Evolutionary conservation across 1,139 yeast genomes (phyloP), one percentile per base, ranked within the genome.

Genomic region (Taphrina communis): DNA sequence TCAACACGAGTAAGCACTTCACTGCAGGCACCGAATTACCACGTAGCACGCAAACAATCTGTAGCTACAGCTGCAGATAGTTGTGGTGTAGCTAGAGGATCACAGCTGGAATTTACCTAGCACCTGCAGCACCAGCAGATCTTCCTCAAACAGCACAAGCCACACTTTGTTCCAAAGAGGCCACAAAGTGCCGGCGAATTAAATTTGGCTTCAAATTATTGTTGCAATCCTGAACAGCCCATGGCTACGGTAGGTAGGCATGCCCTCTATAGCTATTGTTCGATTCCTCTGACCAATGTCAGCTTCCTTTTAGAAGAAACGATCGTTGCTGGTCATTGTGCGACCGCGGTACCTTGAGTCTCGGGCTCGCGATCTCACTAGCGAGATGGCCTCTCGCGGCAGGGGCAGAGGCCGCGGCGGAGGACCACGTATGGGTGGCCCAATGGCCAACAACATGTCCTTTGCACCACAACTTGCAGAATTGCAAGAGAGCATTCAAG

Each of bases 401-500:
- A 42, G 67, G 44, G 67, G 67, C 12, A 48, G 67, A 36, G 67
- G 67, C 39, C 67, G 67, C 31, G 67, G 67, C 12, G 48, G 59
- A 6, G 66, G 66, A 14, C 66, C 66, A 35, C 58, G 66, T 44
- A 62, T 62, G 66, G 66, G 66, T 44, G 66, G 66, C 9, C 66
- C 66, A 1, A 62, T 62, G 66, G 66, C 66, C 8, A 62, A 62
- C 39, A 62, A 62, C 38, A 42, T 25, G 31, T 55, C 66, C 5
- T 53, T 55, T 42, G 52, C 46, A n/a, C 52, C 59, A 31, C 58
- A 62, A 11, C 42, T 62, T 7, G 50, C 50, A 36, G 66, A 62
- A 19, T 52, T 52, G 42, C 60, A 56, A 19, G 60, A 48, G 2
- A 56, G 60, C 50, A 55, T 62, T 21, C 53, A 56, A n/a, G 36